Evolutionary conservation across 441 rosid genomes (phyloP).

Genomic region (Mallotus repandus): DNA sequence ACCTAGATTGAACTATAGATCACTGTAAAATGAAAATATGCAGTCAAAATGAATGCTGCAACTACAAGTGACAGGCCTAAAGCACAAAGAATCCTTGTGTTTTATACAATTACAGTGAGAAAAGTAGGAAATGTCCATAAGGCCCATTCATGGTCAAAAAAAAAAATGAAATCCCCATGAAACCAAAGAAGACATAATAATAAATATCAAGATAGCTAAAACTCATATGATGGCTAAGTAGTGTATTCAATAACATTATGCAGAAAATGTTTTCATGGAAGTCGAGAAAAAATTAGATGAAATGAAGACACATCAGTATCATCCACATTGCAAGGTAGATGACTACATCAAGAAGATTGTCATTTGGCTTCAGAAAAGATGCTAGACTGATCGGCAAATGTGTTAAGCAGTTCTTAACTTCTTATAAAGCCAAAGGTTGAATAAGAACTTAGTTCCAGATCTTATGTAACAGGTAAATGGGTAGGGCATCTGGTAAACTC

Average conservation of each 20-base stretch:
- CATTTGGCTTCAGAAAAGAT: constrained; percentile 1
- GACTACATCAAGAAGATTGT: background rate
- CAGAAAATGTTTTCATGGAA: background rate
- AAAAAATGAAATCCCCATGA: background rate
- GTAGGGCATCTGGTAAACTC: background rate
- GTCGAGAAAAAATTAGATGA: no score
- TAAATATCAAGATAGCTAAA: background rate
- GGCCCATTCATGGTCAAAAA: background rate
- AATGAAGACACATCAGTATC: background rate
- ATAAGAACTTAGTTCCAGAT: background rate
- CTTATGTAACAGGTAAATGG: background rate
- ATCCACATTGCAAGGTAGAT: background rate
- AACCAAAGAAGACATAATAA: background rate
- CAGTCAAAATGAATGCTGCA: background rate
- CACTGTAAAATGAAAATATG: background rate
- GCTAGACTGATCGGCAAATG: background rate
- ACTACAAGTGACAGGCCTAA: background rate
- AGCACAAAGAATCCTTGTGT: background rate
- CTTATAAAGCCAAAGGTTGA: background rate
- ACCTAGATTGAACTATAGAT: background rate
- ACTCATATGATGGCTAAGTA: background rate
- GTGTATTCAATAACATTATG: background rate
- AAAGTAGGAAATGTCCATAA: background rate
- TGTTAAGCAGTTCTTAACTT: background rate
- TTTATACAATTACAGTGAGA: no score